A percentile compares a stretch with the other conserved stretches of the same genome.
phyloP scores from a whole-genome alignment of 257 asterid species.

The Capsicum rhomboideum region DNA sequence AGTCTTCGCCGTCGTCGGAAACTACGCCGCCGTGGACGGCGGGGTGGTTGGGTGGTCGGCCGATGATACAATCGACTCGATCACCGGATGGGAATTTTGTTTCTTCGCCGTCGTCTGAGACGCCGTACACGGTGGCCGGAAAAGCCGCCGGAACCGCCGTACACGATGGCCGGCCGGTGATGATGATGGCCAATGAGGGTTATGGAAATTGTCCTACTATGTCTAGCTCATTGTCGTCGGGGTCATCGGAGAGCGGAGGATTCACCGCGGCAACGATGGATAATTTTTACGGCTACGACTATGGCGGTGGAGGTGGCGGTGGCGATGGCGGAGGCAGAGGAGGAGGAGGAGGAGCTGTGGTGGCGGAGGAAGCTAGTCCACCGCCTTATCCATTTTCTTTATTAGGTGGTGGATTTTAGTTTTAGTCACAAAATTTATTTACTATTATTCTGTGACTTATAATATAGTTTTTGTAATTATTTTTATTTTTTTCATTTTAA shows the following conservation, averaged over 20 bases:
- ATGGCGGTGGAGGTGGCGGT: neutral
- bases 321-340: constrained; percentile 2
- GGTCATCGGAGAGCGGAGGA: constrained; percentile 15
- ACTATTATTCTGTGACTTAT: neutral
- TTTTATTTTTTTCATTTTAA: neutral
- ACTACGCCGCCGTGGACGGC: neutral
- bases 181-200: constrained; percentile 4
- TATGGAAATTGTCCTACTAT: neutral
- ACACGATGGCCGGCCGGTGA: constrained; percentile 11
- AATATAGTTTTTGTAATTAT: neutral
- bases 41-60: neutral
- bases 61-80: neutral
- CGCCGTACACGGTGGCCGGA: constrained; percentile 20
- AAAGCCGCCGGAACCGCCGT: constrained; percentile 20
- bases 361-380: constrained; percentile 22
- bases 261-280: constrained; percentile 3
- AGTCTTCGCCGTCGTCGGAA: constrained; percentile 27
- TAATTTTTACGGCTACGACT: constrained; percentile 1
- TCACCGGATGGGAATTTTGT: neutral
- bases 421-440: neutral
- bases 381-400: constrained; percentile 23
- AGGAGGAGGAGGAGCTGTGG: constrained; percentile 14
- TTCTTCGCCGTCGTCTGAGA: constrained; percentile 31
- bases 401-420: constrained; percentile 16
- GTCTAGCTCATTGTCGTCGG: constrained; percentile 11